These are phyloP conservation scores for Malassezia obtusa DNA, from an alignment of 1,284 basidiomycete species.

Conservation along the genomic window DNA sequence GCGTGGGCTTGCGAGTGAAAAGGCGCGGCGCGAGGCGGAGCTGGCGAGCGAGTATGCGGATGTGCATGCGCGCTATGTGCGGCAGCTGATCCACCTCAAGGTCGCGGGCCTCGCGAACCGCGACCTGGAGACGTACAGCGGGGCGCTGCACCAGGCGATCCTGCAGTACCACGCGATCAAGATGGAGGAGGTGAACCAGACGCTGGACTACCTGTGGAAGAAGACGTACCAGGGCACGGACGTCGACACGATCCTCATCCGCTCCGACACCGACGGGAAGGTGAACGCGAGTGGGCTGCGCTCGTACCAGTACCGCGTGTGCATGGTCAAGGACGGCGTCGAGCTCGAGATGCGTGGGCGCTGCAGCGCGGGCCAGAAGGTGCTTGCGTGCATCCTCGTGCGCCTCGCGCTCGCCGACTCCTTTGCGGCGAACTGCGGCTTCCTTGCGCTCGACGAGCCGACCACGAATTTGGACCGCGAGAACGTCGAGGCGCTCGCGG, in stretches of 20 bases:
- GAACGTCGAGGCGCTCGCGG: conserved; percentile 88
- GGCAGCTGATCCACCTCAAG: conserved; percentile 89
- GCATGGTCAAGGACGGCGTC: conserved; percentile 95
- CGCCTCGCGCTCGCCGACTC: conserved; percentile 93
- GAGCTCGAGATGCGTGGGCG: conserved; percentile 99
- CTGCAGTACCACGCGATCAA: conserved; percentile 98
- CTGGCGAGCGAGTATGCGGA: conserved; percentile 73
- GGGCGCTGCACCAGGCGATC: conserved; percentile 85
- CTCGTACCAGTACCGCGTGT: conserved; percentile 94
- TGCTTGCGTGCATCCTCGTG: conserved; percentile 97
- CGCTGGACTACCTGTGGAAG: conserved; percentile 67
- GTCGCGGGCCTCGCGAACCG: conserved; percentile 39
- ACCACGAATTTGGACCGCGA: conserved; percentile 94
- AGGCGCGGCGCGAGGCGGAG: conserved; percentile 58
- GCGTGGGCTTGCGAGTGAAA: conserved; percentile 29
- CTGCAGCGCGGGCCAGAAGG: conserved; percentile 97
- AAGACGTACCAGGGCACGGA: conserved; percentile 99
- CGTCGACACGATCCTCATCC: conserved; percentile 93
- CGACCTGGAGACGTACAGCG: conserved; percentile 82
- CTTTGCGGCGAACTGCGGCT: conserved; percentile 93
- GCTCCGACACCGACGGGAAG: conserved; percentile 74
- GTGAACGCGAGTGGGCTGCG: conserved; percentile 45
- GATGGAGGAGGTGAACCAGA: conserved; percentile 99
- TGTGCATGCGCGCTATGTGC: conserved; percentile 71
- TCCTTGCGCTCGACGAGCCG: conserved; percentile 92